Base-by-base conservation (phyloP, 176 grass and related monocot genomes). In the Puccinellia tenuiflora region DNA sequence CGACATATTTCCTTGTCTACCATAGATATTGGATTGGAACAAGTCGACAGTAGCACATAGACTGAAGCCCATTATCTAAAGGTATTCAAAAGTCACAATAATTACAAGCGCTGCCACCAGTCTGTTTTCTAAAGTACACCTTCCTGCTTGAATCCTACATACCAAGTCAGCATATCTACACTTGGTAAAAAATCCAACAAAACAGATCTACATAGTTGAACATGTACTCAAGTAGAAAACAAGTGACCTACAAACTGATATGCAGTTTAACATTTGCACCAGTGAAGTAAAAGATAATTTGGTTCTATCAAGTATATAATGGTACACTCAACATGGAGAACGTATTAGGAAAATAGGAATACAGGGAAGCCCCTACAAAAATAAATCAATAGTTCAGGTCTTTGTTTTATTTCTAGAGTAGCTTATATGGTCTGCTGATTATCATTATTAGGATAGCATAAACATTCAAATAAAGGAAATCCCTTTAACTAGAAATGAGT, bases 51-150 rank as follows among this genome's bases (percentile, higher is more conserved):
- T 73, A 63, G 4, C 15, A 20, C 9, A 12, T 39, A 57, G 22
- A 70, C 2, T 50, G 22, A 50, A 47, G 35, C 43, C n/a, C 4
- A 28, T 2, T 67, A 59, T 69, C 9, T n/a, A 76, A 52, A 67
- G 18, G 25, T 55, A 75, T 73, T 18, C 31, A 30, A 75, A 79
- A 84, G 24, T 75, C 50, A 7, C 7, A 61, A 40, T 5, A 76
- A 47, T 79, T n/a, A n/a, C n/a, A n/a, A n/a, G n/a, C n/a, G n/a
- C n/a, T n/a, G n/a, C n/a, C n/a, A n/a, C n/a, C n/a, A n/a, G n/a
- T n/a, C n/a, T 98, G 96, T 57, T 98, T 98, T 42, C 90, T 84
- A 24, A 95, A 98, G 82, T 95, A 98, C 62, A n/a, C 92, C 54
- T 88, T 93, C 67, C 88, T 83, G 86, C 53, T 95, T 80, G 28